These are phyloP conservation scores for Suhomyces kilbournensis DNA, from an alignment of 805 yeast species.

Conservation along the genomic window DNA sequence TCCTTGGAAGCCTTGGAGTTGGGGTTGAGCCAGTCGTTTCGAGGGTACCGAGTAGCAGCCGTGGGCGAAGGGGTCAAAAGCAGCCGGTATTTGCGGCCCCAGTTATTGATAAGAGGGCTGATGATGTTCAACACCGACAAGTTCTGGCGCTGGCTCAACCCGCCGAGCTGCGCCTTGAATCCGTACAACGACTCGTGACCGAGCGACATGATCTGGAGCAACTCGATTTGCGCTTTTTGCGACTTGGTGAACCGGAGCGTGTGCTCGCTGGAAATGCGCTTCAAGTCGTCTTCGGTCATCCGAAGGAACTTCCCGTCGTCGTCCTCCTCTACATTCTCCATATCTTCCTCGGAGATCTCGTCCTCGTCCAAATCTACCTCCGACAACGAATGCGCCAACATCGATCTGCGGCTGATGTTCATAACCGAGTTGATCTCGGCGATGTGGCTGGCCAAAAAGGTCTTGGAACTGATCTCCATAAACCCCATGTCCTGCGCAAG, in stretches of 20 bases:
- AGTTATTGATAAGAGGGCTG: slow-evolving; percentile 72
- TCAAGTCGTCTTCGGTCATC: slow-evolving; percentile 33
- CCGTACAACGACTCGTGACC: slow-evolving; percentile 84
- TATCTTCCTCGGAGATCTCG: slow-evolving; percentile 34
- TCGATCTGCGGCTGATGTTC: slow-evolving; percentile 75
- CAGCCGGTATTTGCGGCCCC: slow-evolving; percentile 65
- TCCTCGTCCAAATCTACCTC: slow-evolving; percentile 59
- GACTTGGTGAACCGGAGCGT: slow-evolving; percentile 51
- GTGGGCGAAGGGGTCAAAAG: slow-evolving; percentile 48
- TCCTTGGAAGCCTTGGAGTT: slow-evolving; percentile 38
- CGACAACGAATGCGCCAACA: slow-evolving; percentile 67
- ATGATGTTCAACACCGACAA: slow-evolving; percentile 68
- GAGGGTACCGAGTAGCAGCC: slow-evolving; percentile 23
- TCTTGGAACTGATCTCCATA: slow-evolving; percentile 66
- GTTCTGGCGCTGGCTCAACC: slow-evolving; percentile 58
- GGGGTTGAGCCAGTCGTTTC: slow-evolving; percentile 24
- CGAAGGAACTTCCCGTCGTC: slow-evolving; percentile 26
- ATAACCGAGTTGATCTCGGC: slow-evolving; percentile 82
- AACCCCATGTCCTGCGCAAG: slow-evolving; percentile 84
- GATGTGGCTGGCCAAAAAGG: slow-evolving; percentile 79
- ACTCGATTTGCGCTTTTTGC: slow-evolving; percentile 77
- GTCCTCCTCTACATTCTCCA: slow-evolving; percentile 24
- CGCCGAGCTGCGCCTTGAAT: slow-evolving; percentile 52
- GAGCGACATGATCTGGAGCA: slow-evolving; percentile 72
- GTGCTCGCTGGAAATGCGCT: slow-evolving; percentile 22